Percentiles rank a stretch among this genome's conserved stretches.
Evolutionary conservation across 1,284 basidiomycete genomes (phyloP).

Genomic region (Sanghuangporus weigelae): DNA sequence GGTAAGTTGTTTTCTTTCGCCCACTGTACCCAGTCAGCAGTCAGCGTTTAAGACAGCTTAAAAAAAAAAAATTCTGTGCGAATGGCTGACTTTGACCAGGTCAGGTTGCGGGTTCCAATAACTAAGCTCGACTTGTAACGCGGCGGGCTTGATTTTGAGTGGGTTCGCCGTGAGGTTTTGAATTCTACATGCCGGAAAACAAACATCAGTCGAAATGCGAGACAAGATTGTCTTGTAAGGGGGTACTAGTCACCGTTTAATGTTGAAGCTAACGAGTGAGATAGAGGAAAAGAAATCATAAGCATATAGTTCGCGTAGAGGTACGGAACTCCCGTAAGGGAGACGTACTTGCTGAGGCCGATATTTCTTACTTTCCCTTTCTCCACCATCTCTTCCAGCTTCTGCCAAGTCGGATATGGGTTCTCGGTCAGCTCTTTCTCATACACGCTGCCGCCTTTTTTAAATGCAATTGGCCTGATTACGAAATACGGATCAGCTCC

Average conservation of each 20-base stretch:
- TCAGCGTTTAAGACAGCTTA: not conserved
- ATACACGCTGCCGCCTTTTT: constrained; percentile 39
- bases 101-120: constrained; percentile 82
- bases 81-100: constrained; percentile 50
- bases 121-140: constrained; percentile 82
- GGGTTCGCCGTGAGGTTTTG: constrained; percentile 65
- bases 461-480: constrained; percentile 65
- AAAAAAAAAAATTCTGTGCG: not conserved
- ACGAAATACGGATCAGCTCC: not conserved
- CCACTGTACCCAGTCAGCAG: constrained; percentile 37
- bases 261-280: constrained; percentile 45
- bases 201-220: not conserved
- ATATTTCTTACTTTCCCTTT: constrained; percentile 82
- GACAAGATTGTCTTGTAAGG: not conserved
- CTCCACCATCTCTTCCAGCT: constrained; percentile 74
- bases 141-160: constrained; percentile 69
- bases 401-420: constrained; percentile 79
- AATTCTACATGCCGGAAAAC: constrained; percentile 32
- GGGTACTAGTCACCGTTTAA: constrained; percentile 32
- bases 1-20: constrained; percentile 58
- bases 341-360: constrained; percentile 68
- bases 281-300: not conserved
- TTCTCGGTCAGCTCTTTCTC: constrained; percentile 65
- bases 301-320: not conserved
- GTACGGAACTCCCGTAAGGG: not conserved